Evolutionary conservation across 495 filamentous ascomycete genomes (phyloP).

Genomic region (Aspergillus sparsus): DNA sequence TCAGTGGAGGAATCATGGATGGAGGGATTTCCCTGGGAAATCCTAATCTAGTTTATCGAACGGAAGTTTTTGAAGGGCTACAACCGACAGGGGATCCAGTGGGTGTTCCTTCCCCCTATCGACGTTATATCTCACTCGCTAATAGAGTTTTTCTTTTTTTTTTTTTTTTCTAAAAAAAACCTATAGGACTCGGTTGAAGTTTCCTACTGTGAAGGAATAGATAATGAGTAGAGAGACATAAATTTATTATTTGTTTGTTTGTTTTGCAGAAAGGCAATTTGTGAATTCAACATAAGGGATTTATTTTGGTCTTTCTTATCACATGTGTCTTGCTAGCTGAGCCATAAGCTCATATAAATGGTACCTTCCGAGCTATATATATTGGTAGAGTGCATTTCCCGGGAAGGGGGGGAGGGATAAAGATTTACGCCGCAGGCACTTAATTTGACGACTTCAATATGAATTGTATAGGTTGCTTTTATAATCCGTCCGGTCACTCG

Average conservation of each 20-base stretch:
- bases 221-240: neutral
- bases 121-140: neutral
- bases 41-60: conserved; percentile 11
- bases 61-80: conserved; percentile 11
- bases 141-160: neutral
- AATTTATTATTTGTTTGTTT: neutral
- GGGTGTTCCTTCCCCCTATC: neutral
- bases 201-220: neutral
- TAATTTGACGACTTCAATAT: no score
- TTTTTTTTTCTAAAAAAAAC: neutral
- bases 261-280: neutral
- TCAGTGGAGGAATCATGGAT: neutral
- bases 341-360: no score
- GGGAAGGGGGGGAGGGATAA: no score
- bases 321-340: no score
- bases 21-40: conserved; percentile 3
- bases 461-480: no score
- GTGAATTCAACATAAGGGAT: no score
- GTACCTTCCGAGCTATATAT: no score
- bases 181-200: conserved; percentile 3
- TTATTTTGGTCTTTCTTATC: no score
- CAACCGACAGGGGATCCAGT: conserved; percentile 11
- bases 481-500: no score
- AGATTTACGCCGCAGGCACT: no score
- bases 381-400: no score